phyloP scores from a whole-genome alignment of 2,329 filamentous ascomycete genomes.

The Podosphaera xanthii region DNA sequence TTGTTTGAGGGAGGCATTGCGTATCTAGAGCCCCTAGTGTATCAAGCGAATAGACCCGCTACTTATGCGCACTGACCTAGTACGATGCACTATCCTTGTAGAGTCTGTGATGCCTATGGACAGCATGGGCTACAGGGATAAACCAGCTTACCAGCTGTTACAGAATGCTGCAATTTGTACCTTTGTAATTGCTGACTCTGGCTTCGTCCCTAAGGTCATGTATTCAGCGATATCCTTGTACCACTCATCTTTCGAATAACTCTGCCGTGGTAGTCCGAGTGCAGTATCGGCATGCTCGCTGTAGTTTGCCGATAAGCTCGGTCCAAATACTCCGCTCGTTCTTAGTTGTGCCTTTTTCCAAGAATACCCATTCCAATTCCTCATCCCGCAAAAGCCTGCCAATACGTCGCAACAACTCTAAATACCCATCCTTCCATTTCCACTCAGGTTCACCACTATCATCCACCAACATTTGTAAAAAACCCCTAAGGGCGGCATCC shows the following conservation, averaged over 20 bases:
- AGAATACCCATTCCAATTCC: background rate
- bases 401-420: background rate
- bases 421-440: background rate
- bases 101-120: no score
- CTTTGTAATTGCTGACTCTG: background rate
- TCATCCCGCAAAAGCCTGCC: background rate
- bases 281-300: background rate
- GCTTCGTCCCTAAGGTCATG: background rate
- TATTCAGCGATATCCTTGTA: background rate
- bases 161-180: background rate
- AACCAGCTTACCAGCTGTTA: no score
- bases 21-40: no score
- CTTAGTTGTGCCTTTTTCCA: background rate
- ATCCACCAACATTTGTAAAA: background rate
- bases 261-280: background rate
- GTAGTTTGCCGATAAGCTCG: background rate
- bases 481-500: background rate
- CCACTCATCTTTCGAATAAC: background rate
- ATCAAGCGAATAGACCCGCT: no score
- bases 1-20: no score
- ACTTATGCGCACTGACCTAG: no score
- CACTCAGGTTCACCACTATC: background rate
- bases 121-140: no score
- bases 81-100: no score
- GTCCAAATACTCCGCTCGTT: no score